A percentile compares a stretch with the other conserved stretches of the same genome.
phyloP scores from a whole-genome alignment of 495 filamentous ascomycete species.

The Friedmanniomyces simplex region DNA sequence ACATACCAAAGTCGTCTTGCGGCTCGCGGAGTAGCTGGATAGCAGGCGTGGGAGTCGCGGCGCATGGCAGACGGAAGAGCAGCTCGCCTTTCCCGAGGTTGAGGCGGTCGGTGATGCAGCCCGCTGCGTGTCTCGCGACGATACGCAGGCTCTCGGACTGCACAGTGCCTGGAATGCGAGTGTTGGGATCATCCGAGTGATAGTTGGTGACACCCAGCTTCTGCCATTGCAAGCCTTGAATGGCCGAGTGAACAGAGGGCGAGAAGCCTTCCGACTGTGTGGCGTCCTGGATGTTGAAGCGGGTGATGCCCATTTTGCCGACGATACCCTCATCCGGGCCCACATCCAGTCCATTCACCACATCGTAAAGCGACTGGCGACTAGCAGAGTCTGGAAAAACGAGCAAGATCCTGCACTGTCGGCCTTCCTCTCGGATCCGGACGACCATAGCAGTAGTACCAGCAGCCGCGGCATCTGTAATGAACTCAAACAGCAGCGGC shows the following conservation, averaged over 20 bases:
- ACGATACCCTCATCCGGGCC: constrained; percentile 50
- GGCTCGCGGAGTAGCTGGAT: constrained; percentile 29
- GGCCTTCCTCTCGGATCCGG: constrained; percentile 55
- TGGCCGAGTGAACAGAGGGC: constrained; percentile 20
- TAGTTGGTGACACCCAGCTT: constrained; percentile 36
- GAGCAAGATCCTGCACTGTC: constrained; percentile 57
- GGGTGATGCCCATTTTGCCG: constrained; percentile 50
- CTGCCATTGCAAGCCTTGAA: constrained; percentile 37
- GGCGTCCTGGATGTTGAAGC: constrained; percentile 53
- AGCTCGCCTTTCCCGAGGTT: constrained; percentile 33
- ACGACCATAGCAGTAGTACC: constrained; percentile 46
- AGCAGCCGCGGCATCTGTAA: constrained; percentile 50
- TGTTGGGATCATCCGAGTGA: constrained; percentile 30
- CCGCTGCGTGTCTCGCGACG: constrained; percentile 27
- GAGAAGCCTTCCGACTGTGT: constrained; percentile 38
- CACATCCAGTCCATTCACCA: constrained; percentile 57
- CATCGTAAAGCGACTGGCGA: constrained; percentile 52
- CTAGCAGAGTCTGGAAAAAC: constrained; percentile 62
- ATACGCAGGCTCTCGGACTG: constrained; percentile 61
- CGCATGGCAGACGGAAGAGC: constrained; percentile 27
- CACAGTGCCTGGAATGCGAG: constrained; percentile 43
- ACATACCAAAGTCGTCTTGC: constrained; percentile 28
- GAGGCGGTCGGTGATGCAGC: constrained; percentile 30
- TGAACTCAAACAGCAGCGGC: constrained; percentile 62
- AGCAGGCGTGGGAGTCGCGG: constrained; percentile 18